A percentile compares a stretch with the other conserved stretches of the same genome.
Evolutionary conservation across 352 stramenopile species (phyloP).

Genomic region (Globisporangium mamillatum): DNA sequence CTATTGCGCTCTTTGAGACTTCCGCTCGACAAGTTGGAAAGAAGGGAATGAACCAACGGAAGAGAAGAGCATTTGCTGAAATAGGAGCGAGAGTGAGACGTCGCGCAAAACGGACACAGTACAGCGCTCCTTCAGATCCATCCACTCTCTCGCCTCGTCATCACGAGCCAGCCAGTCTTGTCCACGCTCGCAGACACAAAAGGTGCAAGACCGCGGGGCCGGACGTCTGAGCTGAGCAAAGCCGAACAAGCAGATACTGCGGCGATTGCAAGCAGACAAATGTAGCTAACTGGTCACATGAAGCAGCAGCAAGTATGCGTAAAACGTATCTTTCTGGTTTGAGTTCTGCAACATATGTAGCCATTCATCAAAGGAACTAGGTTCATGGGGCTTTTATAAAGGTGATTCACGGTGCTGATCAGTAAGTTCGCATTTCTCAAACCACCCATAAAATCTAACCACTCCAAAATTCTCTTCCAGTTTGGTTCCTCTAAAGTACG

Average conservation of each 20-base stretch:
- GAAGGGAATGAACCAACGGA: neutral
- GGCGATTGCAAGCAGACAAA: too few relatives aligned
- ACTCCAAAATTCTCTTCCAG: neutral
- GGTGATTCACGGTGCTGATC: neutral
- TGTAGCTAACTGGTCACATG: too few relatives aligned
- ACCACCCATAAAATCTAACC: neutral
- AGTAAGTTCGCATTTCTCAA: neutral
- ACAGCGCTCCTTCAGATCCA: slow-evolving; percentile 1
- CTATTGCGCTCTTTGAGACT: neutral
- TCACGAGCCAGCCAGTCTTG: neutral
- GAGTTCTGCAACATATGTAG: neutral
- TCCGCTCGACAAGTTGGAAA: neutral
- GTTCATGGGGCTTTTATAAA: neutral
- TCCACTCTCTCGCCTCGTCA: too few relatives aligned
- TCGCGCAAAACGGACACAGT: slow-evolving; percentile 4
- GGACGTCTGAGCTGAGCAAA: too few relatives aligned
- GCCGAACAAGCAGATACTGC: too few relatives aligned
- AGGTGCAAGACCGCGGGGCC: too few relatives aligned
- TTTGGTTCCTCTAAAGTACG: neutral
- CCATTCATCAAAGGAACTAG: neutral
- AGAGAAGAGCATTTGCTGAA: neutral
- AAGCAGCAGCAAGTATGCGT: neutral
- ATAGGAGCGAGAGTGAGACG: neutral
- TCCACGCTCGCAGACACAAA: neutral
- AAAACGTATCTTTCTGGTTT: neutral